phyloP scores from a whole-genome alignment of 2,329 filamentous ascomycete genomes.

The Fusarium buharicum region DNA sequence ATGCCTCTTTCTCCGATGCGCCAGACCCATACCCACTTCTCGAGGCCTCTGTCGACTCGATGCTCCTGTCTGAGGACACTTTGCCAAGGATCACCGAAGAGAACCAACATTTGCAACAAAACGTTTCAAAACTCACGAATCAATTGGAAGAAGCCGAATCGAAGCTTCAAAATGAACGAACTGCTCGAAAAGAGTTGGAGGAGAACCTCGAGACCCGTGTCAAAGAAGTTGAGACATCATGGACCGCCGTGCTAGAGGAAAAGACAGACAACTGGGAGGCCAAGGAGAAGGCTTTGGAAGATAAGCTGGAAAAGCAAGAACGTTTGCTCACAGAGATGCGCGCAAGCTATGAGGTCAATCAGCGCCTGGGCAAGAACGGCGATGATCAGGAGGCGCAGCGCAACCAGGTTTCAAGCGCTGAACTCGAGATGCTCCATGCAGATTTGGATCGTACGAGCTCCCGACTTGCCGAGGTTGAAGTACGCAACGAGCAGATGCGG shows the following conservation, averaged over 20 bases:
- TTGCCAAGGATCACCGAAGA: conserved; percentile 89
- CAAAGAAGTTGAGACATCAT: conserved; percentile 89
- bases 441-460: conserved; percentile 91
- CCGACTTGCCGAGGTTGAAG: conserved; percentile 88
- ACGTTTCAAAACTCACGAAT: conserved; percentile 76
- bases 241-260: conserved; percentile 89
- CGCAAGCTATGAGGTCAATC: conserved; percentile 95
- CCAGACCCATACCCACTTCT: conserved; percentile 96
- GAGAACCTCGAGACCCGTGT: conserved; percentile 80
- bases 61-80: conserved; percentile 91
- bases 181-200: conserved; percentile 78
- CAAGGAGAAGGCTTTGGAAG: conserved; percentile 89
- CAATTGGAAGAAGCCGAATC: conserved; percentile 87
- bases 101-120: conserved; percentile 86
- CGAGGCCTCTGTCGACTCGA: conserved; percentile 94
- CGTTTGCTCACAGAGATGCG: conserved; percentile 93
- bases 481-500: conserved; percentile 91
- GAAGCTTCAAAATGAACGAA: conserved; percentile 80
- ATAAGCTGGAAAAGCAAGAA: conserved; percentile 95
- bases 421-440: conserved; percentile 91
- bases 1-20: conserved; percentile 92
- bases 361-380: conserved; percentile 81
- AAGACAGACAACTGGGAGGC: conserved; percentile 97
- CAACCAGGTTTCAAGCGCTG: conserved; percentile 81
- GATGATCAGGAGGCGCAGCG: conserved; percentile 67